Base-by-base conservation (phyloP, 2,329 filamentous ascomycete species). In the Trematosphaeria pertusa region DNA sequence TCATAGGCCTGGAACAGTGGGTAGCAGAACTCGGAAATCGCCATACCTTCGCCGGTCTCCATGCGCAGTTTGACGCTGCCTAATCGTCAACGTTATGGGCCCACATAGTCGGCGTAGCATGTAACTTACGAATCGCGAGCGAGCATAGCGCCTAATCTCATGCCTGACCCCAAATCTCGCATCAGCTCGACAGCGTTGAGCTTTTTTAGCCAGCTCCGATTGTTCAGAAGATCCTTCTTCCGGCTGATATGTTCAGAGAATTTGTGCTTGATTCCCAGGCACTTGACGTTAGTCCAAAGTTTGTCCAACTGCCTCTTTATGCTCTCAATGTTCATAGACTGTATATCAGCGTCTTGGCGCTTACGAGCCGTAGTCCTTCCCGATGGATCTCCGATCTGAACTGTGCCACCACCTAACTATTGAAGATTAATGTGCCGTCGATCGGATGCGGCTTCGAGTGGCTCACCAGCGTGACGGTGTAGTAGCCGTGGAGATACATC, bases 1-100 rank as follows among this genome's bases (percentile, higher is more conserved):
- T 99, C 94, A 88, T 92, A 97, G 17, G 88, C 91, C 70, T 99
- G 94, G 62, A 97, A 84, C 12, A 99, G 75, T 1, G 95, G 94
- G 65, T 99, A 99, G 32, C 86, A 83, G 71, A 99, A 96, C 69
- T 99, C 94, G 26, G 90, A 87, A 62, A 95, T 88, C 0, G 92
- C 95, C 87, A 99, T 93, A 60, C 94, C 95, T 54, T 94, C 89
- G 28, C 91, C 90, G 42, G 86, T 86, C n/a, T 82, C 81, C 78
- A 97, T 81, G 65, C 91, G 90, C 46, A 85, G 86, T 73, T 91
- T 94, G 43, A 95, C 91, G 24, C 84, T 86, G 22, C 10, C 38
- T 24, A 36, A 26, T 21, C 28, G 34, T 71, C 37, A 71, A 28
- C 24, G 61, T 7, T n/a, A 43, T 37, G 8, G 8, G 11, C 18